A percentile compares a stretch with the other conserved stretches of the same genome.
phyloP scores from a whole-genome alignment of 2,329 filamentous ascomycete genomes.

The Penicillium frequentans region DNA sequence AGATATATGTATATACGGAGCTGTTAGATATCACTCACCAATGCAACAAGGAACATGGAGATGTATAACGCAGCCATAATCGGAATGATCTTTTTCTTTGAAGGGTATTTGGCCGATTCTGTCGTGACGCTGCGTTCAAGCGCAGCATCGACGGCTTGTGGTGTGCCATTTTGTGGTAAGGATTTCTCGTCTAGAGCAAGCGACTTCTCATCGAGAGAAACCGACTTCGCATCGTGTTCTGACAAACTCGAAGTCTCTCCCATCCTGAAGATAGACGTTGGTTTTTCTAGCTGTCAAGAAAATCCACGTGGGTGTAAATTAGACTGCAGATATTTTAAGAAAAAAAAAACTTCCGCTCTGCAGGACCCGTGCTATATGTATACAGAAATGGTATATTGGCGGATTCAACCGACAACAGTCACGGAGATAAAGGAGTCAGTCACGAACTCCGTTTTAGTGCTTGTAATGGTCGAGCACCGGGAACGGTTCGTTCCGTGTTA shows the following conservation, averaged over 20 bases:
- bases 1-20: background rate
- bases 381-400: background rate
- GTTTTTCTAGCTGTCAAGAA: no score
- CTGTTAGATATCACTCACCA: background rate
- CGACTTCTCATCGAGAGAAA: background rate
- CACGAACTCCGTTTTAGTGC: background rate
- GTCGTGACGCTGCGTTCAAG: background rate
- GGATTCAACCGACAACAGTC: background rate
- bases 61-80: conserved; percentile 1
- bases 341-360: background rate
- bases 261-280: background rate
- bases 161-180: background rate
- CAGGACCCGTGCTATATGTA: background rate
- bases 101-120: conserved; percentile 1
- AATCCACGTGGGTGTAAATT: no score
- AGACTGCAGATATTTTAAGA: background rate
- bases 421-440: background rate
- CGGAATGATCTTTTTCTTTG: background rate
- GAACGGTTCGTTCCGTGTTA: background rate
- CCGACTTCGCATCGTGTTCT: background rate
- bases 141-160: background rate
- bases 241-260: background rate
- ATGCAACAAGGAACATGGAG: background rate
- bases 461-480: background rate
- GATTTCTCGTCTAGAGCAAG: background rate